Base-by-base conservation (phyloP, 192 early-diverging fungal species). In the Funneliformis mosseae region DNA sequence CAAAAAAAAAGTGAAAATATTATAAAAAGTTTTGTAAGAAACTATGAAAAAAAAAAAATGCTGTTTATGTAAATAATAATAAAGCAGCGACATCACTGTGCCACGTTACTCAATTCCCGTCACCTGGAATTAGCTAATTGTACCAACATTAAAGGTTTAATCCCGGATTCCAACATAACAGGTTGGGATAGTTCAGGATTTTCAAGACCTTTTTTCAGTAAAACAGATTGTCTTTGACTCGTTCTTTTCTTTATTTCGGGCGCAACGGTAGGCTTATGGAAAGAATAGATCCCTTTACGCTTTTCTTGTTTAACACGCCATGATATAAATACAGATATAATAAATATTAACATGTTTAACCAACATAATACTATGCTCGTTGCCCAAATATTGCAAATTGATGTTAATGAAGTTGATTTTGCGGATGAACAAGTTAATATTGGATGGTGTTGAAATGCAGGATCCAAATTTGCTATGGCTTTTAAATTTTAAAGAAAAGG, bases 91-190 rank as follows among this genome's bases (percentile, higher is more conserved):
- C n/a, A n/a, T n/a, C n/a, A 33, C 33, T 33, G 33, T 3, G 33
- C 33, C 33, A 33, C 33, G 33, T 33, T 33, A 33, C 48, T 50
- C 14, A 18, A 50, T 50, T 50, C 48, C 16, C 16, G 0, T 5
- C 2, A 50, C 4, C 8, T 48, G 16, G 50, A 21, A 55, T 55
- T 55, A 55, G 50, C 50, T 21, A 55, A 55, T 5, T 55, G 50
- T 21, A 55, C 50, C 63, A 64, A 28, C 63, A 64, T 64, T 64
- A 64, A 28, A 64, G 63, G 63, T 64, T 64, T 64, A 28, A 64
- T 14, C 23, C 63, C 63, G 25, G 63, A 27, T 64, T 64, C 63
- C 25, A 64, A 64, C 25, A 64, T 64, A 2, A 64, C 63, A 64
- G 63, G 63, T 64, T 64, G 63, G 25, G 25, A 28, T 64, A 28